Evolutionary conservation across 129 eudicot genomes (phyloP), one percentile per base, ranked within the genome.

Genomic region (Flaveria trinervia): DNA sequence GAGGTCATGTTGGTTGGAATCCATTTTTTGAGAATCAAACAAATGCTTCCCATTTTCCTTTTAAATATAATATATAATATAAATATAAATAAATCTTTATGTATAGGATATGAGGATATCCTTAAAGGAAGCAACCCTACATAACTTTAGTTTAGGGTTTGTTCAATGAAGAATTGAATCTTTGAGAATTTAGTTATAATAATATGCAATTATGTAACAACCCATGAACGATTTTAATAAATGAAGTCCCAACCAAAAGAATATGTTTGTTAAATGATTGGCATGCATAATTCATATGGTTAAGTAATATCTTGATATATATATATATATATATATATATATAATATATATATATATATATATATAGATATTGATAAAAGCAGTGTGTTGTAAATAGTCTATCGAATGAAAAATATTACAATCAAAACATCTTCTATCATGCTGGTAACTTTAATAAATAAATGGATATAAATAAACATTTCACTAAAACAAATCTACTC

Each of bases 11-110:
- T 80, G 13, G 79, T 80, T 80, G 83, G 83, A 80, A 51, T 66
- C 83, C 83, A 73, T 74, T 72, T 67, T n/a, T 72, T 23, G 44
- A 65, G 83, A 72, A 80, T 73, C 83, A 65, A 72, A 65, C 78
- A 25, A 80, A 73, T 73, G 25, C 48, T 71, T 61, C 59, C 57
- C 78, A 65, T 73, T 44, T 70, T 26, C 26, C 60, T 80, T 72
- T 52, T 12, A 23, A 71, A 49, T 36, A 14, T 68, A 64, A 10
- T 20, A 64, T 50, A 20, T 20, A 20, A 20, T 20, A 20, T 20
- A 20, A n/a, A 66, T 39, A 41, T 41, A 64, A 36, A 50, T 30
- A 20, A 13, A 12, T 48, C 46, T 49, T 22, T 16, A 17, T 45
- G 3, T 45, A 1, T 46, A 4, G 64, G 62, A 64, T 75, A 75